Conservation (phyloP, 2,329 filamentous ascomycete genomes). For the Pseudodiploospora longispora region DNA sequence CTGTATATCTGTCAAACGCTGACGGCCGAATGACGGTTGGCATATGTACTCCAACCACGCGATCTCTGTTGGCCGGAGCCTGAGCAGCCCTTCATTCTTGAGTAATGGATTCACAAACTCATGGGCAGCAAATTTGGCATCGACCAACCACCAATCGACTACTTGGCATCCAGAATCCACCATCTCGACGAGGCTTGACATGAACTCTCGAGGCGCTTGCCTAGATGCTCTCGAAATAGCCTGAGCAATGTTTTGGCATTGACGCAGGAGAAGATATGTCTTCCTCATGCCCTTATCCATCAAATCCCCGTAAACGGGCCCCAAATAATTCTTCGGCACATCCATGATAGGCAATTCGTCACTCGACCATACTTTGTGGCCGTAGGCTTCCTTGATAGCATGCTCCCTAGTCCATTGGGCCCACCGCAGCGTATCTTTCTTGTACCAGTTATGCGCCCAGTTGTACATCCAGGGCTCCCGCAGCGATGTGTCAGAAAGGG, state of each 20-base stretch:
- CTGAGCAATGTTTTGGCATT: conserved; percentile 11
- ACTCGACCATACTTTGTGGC: conserved; percentile 4
- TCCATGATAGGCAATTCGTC: conserved; percentile 13
- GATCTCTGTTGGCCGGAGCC: conserved; percentile 16
- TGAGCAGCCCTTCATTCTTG: not conserved
- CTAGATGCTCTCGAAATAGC: conserved; percentile 9
- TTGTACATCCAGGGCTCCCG: conserved; percentile 21
- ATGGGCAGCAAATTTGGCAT: conserved; percentile 9
- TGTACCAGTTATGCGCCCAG: conserved; percentile 15
- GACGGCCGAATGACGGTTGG: conserved; percentile 9
- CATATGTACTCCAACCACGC: conserved; percentile 16
- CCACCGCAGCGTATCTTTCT: conserved; percentile 13
- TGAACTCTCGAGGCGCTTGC: conserved; percentile 12
- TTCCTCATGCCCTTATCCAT: conserved; percentile 18
- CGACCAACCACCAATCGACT: not conserved
- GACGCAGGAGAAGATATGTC: conserved; percentile 8
- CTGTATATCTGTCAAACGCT: not conserved
- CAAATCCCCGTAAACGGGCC: conserved; percentile 11
- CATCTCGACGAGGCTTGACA: conserved; percentile 7
- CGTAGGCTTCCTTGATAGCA: conserved; percentile 12
- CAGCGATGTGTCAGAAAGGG: conserved; percentile 14
- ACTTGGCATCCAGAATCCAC: conserved; percentile 8
- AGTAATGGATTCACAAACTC: conserved; percentile 1
- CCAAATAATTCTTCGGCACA: conserved; percentile 17
- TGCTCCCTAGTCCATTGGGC: conserved; percentile 10